These are phyloP conservation scores for Cyamopsis tetragonoloba DNA, from an alignment of 306 rosid genomes.

Conservation along the genomic window DNA sequence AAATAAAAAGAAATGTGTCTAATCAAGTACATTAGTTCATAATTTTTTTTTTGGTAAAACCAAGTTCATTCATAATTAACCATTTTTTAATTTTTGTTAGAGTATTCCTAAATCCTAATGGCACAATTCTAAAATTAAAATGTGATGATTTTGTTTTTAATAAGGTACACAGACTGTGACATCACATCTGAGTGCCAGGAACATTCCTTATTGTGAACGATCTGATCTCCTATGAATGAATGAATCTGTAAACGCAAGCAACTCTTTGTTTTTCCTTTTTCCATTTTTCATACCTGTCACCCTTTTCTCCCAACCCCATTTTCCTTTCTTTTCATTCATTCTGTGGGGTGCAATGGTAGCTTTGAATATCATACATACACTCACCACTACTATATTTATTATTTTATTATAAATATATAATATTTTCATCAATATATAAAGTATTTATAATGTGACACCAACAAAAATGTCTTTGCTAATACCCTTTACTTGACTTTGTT, in stretches of 20 bases:
- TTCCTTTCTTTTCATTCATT: not conserved
- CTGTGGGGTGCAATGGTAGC: constrained; percentile 14
- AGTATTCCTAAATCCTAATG: not conserved
- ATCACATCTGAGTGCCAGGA: constrained; percentile 45
- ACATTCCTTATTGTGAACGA: constrained; percentile 45
- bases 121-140: constrained; percentile 9
- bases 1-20: too few species aligned
- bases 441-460: constrained; percentile 16
- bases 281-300: constrained; percentile 38
- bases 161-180: constrained; percentile 53
- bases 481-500: constrained; percentile 33
- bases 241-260: constrained; percentile 81
- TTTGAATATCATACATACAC: constrained; percentile 14
- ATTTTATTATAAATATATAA: not conserved
- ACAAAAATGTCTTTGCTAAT: constrained; percentile 9
- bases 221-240: constrained; percentile 29
- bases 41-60: too few species aligned
- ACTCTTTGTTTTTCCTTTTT: constrained; percentile 53
- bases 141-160: constrained; percentile 16
- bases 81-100: not conserved
- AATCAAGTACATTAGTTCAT: too few species aligned
- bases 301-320: constrained; percentile 13
- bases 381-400: not conserved
- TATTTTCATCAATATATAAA: too few species aligned
- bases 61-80: too few species aligned